A percentile compares a stretch with the other conserved stretches of the same genome.
Conservation (phyloP, 805 yeast genomes). For the Trichomonascus vanleenenianus region DNA sequence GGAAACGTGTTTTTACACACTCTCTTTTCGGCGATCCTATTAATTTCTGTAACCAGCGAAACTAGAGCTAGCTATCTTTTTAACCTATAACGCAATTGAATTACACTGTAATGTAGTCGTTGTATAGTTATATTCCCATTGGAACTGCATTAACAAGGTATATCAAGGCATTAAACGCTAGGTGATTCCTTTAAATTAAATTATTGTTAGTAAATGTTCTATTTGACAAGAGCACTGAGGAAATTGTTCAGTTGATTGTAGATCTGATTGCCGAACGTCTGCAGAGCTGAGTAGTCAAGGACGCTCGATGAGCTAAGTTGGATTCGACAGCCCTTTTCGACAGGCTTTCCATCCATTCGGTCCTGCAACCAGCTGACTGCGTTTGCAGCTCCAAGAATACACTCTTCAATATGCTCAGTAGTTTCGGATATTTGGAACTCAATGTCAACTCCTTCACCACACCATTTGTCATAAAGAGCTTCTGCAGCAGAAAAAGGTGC, state of each 20-base stretch:
- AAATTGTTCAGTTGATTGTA: neutral
- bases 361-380: slow-evolving; percentile 4
- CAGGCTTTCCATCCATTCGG: slow-evolving; percentile 3
- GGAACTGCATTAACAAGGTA: too few species aligned
- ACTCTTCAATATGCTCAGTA: neutral
- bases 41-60: slow-evolving; percentile 10
- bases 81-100: too few species aligned
- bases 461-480: neutral
- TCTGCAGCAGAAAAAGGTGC: slow-evolving; percentile 4
- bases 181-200: neutral
- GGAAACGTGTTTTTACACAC: slow-evolving; percentile 15
- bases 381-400: neutral
- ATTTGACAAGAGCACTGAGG: neutral
- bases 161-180: too few species aligned
- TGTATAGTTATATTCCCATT: too few species aligned
- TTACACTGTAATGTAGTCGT: too few species aligned
- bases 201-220: neutral
- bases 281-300: neutral
- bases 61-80: too few species aligned
- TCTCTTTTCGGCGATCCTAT: slow-evolving; percentile 13
- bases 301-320: neutral
- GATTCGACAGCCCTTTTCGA: slow-evolving; percentile 2
- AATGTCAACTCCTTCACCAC: slow-evolving; percentile 1
- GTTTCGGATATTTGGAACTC: neutral
- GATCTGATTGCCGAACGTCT: neutral